Evolutionary conservation across 352 stramenopile species (phyloP).

Genomic region (Pythium myriotylum): DNA sequence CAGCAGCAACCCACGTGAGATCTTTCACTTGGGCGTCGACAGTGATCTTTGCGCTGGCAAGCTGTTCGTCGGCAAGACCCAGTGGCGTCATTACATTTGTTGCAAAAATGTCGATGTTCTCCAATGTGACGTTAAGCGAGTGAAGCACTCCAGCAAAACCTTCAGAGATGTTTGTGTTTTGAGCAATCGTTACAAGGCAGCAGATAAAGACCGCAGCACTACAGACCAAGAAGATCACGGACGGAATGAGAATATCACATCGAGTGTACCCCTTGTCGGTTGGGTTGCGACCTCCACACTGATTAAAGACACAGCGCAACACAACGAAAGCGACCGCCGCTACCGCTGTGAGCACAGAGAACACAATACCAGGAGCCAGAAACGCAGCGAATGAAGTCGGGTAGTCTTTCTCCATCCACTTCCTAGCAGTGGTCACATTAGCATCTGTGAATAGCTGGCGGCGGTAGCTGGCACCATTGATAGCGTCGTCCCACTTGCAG

Average conservation of each 20-base stretch:
- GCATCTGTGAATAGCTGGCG: conserved; percentile 58
- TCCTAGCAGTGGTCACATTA: conserved; percentile 53
- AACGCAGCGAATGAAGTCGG: conserved; percentile 70
- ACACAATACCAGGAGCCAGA: conserved; percentile 69
- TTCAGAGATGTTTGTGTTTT: conserved; percentile 84
- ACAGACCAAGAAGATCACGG: conserved; percentile 61
- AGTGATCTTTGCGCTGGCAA: conserved; percentile 42
- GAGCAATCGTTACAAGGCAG: conserved; percentile 65
- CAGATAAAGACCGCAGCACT: conserved; percentile 82
- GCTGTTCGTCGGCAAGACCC: conserved; percentile 38
- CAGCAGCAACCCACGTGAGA: conserved; percentile 53
- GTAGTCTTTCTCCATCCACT: conserved; percentile 73
- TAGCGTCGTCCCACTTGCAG: conserved; percentile 80
- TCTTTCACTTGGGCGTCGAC: conserved; percentile 45
- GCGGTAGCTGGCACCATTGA: conserved; percentile 40
- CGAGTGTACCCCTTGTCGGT: conserved; percentile 78
- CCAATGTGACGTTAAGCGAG: conserved; percentile 69
- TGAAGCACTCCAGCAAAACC: conserved; percentile 61
- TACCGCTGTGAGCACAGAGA: conserved; percentile 66
- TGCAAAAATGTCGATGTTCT: conserved; percentile 79
- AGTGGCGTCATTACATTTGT: conserved; percentile 61
- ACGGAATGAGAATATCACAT: conserved; percentile 74
- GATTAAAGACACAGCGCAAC: conserved; percentile 80
- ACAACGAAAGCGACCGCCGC: conserved; percentile 63
- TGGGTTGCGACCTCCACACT: conserved; percentile 74